Conservation (phyloP, 106 monocot species). For the Allium cepa region DNA sequence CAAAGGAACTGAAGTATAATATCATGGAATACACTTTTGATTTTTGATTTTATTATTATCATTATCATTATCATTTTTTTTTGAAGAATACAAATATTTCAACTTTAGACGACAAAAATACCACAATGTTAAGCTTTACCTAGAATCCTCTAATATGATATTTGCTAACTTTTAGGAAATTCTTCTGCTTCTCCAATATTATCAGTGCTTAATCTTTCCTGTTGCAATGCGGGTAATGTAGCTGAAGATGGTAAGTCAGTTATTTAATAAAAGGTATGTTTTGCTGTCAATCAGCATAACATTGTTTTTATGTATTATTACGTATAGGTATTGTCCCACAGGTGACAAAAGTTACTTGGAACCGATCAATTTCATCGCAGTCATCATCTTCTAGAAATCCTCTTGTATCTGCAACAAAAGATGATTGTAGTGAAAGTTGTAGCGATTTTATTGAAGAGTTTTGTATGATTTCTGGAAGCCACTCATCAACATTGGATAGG, state of each 20-base stretch:
- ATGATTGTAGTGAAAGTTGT: slow-evolving; percentile 52
- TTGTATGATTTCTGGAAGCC: slow-evolving; percentile 91
- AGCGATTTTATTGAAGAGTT: slow-evolving; percentile 75
- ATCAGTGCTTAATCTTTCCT: slow-evolving; percentile 28
- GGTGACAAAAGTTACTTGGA: slow-evolving; percentile 68
- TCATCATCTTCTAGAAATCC: slow-evolving; percentile 82
- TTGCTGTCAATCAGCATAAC: too few species aligned
- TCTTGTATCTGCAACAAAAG: slow-evolving; percentile 38
- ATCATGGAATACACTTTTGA: too few species aligned
- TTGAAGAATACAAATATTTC: too few species aligned
- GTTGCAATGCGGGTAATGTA: slow-evolving; percentile 40
- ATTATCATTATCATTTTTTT: too few species aligned
- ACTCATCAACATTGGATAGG: slow-evolving; percentile 81
- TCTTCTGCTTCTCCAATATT: slow-evolving; percentile 25
- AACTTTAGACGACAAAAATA: too few species aligned
- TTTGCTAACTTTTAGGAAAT: slow-evolving; percentile 31
- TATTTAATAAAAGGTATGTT: background rate
- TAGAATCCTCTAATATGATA: too few species aligned
- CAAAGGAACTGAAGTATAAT: too few species aligned
- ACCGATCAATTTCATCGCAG: slow-evolving; percentile 65
- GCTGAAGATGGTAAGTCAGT: slow-evolving; percentile 32
- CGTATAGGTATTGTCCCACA: slow-evolving; percentile 38
- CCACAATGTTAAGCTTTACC: too few species aligned
- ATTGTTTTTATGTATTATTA: background rate
- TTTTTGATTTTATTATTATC: too few species aligned